Base-by-base conservation (phyloP, 257 asterid genomes). In the Nicotiana sylvestris region DNA sequence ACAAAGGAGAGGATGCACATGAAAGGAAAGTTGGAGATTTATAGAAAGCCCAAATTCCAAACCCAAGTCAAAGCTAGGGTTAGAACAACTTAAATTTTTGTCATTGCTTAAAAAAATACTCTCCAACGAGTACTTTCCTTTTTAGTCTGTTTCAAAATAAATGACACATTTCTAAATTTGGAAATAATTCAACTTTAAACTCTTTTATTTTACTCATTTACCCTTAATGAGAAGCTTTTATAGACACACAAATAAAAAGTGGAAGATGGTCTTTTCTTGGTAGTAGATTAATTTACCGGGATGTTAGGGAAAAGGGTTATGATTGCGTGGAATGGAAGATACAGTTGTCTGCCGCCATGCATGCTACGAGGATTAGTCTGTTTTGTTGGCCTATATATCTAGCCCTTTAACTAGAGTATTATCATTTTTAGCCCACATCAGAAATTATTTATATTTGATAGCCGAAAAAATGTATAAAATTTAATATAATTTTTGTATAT, bases 311-410 rank as follows among this genome's bases (percentile, higher is more conserved):
- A 84, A 83, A 76, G 80, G 82, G 49, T 78, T 18, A 39, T 86
- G 81, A 39, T 79, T 35, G 84, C 83, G 90, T 88, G 86, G 85
- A 81, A 68, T 51, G 62, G 69, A 85, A 85, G 84, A 81, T 81
- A 80, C 67, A 81, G 83, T 77, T 87, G 93, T 91, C 90, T 87
- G 87, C 88, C 86, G 91, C 92, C 97, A 89, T 92, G 95, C 94
- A 92, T 86, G 97, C 92, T 89, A 85, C 83, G 85, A 88, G 86
- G 83, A 72, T 64, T 77, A 76, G 32, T 87, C 79, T 76, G 62
- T 77, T 81, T 85, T 84, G 62, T 74, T 25, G 79, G 25, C 79
- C 15, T 6, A 72, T 25, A 53, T 53, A 25, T 70, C 1, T 21
- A 39, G 21, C 11, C 60, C 78, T 21, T 43, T 72, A 4, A 46